Conservation (phyloP, 2,329 filamentous ascomycete species). For the Trichophyton benhamiae region DNA sequence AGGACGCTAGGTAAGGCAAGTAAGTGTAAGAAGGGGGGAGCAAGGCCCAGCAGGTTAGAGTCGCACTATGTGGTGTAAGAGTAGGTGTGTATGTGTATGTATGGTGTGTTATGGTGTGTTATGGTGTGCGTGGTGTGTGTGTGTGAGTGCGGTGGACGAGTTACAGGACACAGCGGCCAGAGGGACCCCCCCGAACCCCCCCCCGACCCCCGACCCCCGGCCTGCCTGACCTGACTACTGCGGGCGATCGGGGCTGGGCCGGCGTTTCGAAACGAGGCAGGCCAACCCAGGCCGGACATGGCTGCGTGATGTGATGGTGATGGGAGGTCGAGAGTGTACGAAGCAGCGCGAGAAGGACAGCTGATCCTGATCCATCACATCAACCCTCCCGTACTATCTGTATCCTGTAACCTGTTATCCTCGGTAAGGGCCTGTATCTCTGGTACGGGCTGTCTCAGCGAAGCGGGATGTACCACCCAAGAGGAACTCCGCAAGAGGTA, state of each 20-base stretch:
- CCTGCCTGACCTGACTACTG: neutral
- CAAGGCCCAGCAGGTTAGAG: too few relatives aligned
- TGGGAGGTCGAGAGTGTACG: neutral
- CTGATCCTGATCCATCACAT: neutral
- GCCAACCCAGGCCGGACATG: neutral
- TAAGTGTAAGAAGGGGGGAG: too few relatives aligned
- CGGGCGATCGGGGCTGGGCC: conserved; percentile 1
- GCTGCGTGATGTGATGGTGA: neutral
- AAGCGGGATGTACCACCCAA: neutral
- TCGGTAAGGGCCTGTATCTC: neutral
- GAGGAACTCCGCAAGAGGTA: neutral
- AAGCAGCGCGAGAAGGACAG: too few relatives aligned
- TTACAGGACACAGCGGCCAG: too few relatives aligned
- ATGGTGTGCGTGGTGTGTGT: too few relatives aligned
- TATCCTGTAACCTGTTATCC: neutral
- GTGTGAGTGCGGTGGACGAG: too few relatives aligned
- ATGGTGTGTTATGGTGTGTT: too few relatives aligned
- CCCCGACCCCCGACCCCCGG: too few relatives aligned
- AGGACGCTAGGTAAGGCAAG: too few relatives aligned
- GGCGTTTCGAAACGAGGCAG: neutral
- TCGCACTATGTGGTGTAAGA: too few relatives aligned
- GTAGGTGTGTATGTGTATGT: too few relatives aligned
- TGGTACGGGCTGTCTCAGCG: neutral
- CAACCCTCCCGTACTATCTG: neutral
- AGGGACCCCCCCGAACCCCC: too few relatives aligned